Conservation (phyloP, 768 basidiomycete genomes). For the Neoboletus brunneissimus region DNA sequence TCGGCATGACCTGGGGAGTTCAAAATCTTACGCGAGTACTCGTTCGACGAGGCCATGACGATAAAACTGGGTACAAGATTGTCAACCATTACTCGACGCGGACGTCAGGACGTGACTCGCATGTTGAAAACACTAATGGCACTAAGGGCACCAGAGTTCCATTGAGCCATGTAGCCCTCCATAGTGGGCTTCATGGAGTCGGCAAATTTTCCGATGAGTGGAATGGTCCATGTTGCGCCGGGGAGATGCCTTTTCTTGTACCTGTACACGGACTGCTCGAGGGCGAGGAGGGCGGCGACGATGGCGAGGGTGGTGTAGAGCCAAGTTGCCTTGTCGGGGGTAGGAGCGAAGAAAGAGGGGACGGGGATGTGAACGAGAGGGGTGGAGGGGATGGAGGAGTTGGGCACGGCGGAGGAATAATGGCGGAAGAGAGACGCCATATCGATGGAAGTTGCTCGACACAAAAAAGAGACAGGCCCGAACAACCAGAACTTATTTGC, state of each 20-base stretch:
- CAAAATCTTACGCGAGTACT: slow-evolving; percentile 91
- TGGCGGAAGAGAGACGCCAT: slow-evolving; percentile 36
- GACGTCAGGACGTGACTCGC: slow-evolving; percentile 42
- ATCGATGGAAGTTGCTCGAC: neutral
- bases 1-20: slow-evolving; percentile 92
- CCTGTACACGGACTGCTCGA: slow-evolving; percentile 89
- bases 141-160: slow-evolving; percentile 85
- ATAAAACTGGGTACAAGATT: slow-evolving; percentile 72
- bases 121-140: slow-evolving; percentile 98
- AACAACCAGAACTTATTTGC: slow-evolving; percentile 1
- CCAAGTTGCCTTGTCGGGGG: slow-evolving; percentile 40
- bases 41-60: slow-evolving; percentile 94
- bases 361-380: slow-evolving; percentile 44
- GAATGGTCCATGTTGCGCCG: slow-evolving; percentile 89
- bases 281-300: slow-evolving; percentile 67
- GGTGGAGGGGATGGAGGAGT: slow-evolving; percentile 44
- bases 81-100: slow-evolving; percentile 1
- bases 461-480: neutral
- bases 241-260: slow-evolving; percentile 87
- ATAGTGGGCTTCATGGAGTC: slow-evolving; percentile 90
- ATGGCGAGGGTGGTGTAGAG: slow-evolving; percentile 68
- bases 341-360: slow-evolving; percentile 42
- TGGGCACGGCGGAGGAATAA: slow-evolving; percentile 33
- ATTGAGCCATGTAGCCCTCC: slow-evolving; percentile 89
- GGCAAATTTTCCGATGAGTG: slow-evolving; percentile 95